A percentile compares a stretch with the other conserved stretches of the same genome.
These are phyloP conservation scores for Kodamaea alishanica DNA, from an alignment of 1,139 yeast species.

Conservation along the genomic window DNA sequence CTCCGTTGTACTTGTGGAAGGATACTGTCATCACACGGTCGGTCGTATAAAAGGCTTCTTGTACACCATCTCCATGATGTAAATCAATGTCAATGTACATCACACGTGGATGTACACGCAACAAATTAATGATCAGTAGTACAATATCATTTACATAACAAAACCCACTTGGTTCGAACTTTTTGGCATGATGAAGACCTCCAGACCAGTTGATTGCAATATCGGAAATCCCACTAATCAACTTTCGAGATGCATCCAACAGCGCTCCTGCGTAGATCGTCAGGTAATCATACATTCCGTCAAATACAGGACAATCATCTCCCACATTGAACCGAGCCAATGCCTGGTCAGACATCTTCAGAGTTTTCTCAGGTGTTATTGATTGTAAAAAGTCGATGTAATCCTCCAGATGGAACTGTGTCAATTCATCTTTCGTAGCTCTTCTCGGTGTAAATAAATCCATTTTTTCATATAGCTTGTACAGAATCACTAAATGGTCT, in stretches of 20 bases:
- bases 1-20: constrained; percentile 92
- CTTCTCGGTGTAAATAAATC: constrained; percentile 79
- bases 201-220: constrained; percentile 98
- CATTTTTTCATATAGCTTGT: constrained; percentile 85
- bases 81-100: constrained; percentile 91
- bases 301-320: constrained; percentile 97
- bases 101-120: constrained; percentile 86
- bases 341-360: constrained; percentile 52
- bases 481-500: constrained; percentile 82
- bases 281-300: constrained; percentile 87
- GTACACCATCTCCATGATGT: constrained; percentile 98
- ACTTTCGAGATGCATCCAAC: constrained; percentile 84
- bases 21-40: constrained; percentile 95
- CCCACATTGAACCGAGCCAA: constrained; percentile 86
- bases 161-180: constrained; percentile 90
- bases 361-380: constrained; percentile 78
- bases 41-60: constrained; percentile 92
- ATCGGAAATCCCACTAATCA: constrained; percentile 82
- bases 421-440: constrained; percentile 77
- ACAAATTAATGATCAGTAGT: constrained; percentile 72
- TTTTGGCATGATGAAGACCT: constrained; percentile 95
- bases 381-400: constrained; percentile 75
- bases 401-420: constrained; percentile 82
- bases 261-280: constrained; percentile 89
- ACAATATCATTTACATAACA: constrained; percentile 96